Evolutionary conservation across 129 eudicot species (phyloP).

Genomic region (Saposhnikovia divaricata): DNA sequence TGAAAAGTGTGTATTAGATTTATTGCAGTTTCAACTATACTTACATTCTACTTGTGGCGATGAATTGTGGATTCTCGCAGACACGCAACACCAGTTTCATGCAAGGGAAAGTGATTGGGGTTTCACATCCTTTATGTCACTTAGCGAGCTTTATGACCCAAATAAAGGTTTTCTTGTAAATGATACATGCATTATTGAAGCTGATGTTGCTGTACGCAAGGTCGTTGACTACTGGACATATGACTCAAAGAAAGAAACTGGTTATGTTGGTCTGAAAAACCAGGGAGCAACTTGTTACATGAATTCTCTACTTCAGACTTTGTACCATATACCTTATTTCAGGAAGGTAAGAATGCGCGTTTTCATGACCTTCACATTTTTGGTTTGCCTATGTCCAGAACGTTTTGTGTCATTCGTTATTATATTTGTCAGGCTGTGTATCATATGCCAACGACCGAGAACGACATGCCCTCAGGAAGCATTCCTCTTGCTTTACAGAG

Average conservation of each 20-base stretch:
- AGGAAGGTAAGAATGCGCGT: constrained; percentile 45
- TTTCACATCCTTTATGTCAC: constrained; percentile 91
- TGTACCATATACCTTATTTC: constrained; percentile 90
- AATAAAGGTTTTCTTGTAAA: constrained; percentile 64
- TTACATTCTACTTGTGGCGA: not conserved
- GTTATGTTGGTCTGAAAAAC: constrained; percentile 93
- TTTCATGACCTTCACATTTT: not conserved
- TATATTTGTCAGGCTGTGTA: constrained; percentile 78
- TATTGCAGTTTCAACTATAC: not conserved
- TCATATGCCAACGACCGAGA: constrained; percentile 99
- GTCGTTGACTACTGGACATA: constrained; percentile 83
- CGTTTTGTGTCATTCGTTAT: constrained; percentile 11
- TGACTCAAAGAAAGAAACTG: constrained; percentile 97
- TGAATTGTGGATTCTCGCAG: constrained; percentile 29
- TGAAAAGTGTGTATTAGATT: not conserved
- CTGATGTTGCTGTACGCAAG: constrained; percentile 86
- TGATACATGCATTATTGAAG: constrained; percentile 78
- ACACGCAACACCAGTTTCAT: constrained; percentile 92
- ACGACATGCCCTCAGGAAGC: constrained; percentile 87
- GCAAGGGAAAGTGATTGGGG: constrained; percentile 98
- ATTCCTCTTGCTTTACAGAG: constrained; percentile 94
- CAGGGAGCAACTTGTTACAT: constrained; percentile 99
- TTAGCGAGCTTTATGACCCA: constrained; percentile 82
- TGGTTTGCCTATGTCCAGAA: not conserved
- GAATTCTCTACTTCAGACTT: constrained; percentile 88